phyloP scores from a whole-genome alignment of 306 rosid species.

The Castanospermum australe region DNA sequence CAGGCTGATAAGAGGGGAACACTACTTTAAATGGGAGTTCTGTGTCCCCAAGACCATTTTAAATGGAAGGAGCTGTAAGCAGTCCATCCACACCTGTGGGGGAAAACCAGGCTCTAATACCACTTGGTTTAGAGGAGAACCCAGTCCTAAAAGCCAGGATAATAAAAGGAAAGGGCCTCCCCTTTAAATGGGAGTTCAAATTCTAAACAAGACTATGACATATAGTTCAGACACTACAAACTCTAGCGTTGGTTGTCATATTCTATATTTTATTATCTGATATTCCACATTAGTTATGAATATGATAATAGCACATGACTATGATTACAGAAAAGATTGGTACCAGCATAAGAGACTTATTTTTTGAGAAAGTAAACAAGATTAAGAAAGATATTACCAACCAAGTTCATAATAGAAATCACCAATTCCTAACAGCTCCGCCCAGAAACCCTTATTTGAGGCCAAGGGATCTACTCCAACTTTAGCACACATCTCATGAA shows the following conservation, averaged over 20 bases:
- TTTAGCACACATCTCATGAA: slow-evolving; percentile 95
- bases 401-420: slow-evolving; percentile 97
- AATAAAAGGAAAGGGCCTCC: no score
- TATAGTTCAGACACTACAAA: background rate
- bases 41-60: no score
- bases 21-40: no score
- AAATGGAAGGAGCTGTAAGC: background rate
- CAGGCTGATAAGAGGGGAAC: no score
- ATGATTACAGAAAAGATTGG: background rate
- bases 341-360: background rate
- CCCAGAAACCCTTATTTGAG: slow-evolving; percentile 97
- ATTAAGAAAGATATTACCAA: slow-evolving; percentile 48
- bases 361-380: slow-evolving; percentile 2
- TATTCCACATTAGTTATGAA: background rate
- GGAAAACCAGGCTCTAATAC: no score
- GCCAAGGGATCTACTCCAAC: slow-evolving; percentile 98
- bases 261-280: background rate
- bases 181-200: background rate
- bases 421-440: slow-evolving; percentile 95
- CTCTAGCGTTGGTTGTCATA: background rate
- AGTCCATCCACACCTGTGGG: no score
- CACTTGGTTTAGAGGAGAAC: no score
- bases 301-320: background rate
- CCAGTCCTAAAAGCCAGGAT: no score
- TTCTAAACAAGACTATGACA: background rate